Conservation (phyloP, 768 basidiomycete genomes). For the Termitomyces sp. region DNA sequence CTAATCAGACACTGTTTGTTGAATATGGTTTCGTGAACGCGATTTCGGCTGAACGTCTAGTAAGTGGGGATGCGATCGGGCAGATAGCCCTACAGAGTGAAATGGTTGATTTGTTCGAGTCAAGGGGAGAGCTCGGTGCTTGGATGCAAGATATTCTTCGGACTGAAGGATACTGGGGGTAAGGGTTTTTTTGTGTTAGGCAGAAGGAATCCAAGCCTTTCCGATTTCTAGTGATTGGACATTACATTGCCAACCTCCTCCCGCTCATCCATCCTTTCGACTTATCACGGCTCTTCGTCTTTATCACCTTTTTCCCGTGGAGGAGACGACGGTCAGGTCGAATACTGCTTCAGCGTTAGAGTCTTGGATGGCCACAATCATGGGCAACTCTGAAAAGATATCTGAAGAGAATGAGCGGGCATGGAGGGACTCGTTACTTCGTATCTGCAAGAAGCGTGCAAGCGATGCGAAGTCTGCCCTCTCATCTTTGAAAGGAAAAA, state of each 20-base stretch:
- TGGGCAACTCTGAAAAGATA: constrained; percentile 37
- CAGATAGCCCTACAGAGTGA: constrained; percentile 61
- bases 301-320: constrained; percentile 38
- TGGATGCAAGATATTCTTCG: constrained; percentile 50
- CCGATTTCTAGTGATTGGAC: constrained; percentile 65
- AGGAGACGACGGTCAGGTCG: constrained; percentile 16
- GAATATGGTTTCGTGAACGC: constrained; percentile 86
- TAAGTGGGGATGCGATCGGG: constrained; percentile 27
- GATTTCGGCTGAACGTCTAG: constrained; percentile 20
- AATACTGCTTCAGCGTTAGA: constrained; percentile 26
- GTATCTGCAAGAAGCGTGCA: constrained; percentile 22
- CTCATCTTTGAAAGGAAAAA: not conserved
- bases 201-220: not conserved
- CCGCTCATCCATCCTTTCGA: constrained; percentile 77
- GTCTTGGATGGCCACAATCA: constrained; percentile 50
- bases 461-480: constrained; percentile 9
- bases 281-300: constrained; percentile 69
- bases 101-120: constrained; percentile 44
- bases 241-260: constrained; percentile 51
- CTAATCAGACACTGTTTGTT: constrained; percentile 70
- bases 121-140: constrained; percentile 30
- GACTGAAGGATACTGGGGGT: constrained; percentile 84
- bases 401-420: constrained; percentile 41
- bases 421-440: constrained; percentile 34
- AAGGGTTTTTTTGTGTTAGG: constrained; percentile 11